These are phyloP conservation scores for Boletus smithii DNA, from an alignment of 1,284 basidiomycete genomes.

Conservation along the genomic window DNA sequence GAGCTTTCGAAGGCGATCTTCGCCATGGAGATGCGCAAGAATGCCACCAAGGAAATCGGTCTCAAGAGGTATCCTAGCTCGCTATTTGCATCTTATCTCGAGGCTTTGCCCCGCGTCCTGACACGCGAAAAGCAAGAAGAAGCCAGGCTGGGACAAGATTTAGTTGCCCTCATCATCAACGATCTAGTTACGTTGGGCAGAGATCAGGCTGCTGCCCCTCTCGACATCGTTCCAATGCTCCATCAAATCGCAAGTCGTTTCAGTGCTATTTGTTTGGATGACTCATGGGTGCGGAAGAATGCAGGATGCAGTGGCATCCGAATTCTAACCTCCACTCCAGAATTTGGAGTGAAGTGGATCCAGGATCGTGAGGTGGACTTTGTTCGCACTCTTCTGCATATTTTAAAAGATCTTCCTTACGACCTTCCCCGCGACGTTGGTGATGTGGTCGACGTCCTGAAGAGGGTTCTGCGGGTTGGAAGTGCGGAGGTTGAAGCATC, in stretches of 20 bases:
- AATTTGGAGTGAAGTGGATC: slow-evolving; percentile 79
- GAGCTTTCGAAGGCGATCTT: slow-evolving; percentile 72
- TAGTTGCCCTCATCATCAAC: slow-evolving; percentile 62
- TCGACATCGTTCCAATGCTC: slow-evolving; percentile 63
- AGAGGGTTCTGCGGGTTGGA: slow-evolving; percentile 73
- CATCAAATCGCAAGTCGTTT: slow-evolving; percentile 80
- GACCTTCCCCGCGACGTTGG: slow-evolving; percentile 85
- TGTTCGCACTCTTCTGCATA: slow-evolving; percentile 87
- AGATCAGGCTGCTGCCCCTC: slow-evolving; percentile 42
- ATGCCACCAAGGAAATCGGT: slow-evolving; percentile 50
- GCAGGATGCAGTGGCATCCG: slow-evolving; percentile 85
- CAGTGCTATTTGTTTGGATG: slow-evolving; percentile 82
- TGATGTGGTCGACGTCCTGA: slow-evolving; percentile 77
- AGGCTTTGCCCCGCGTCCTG: slow-evolving; percentile 70
- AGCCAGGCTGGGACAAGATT: slow-evolving; percentile 53
- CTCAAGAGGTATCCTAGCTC: slow-evolving; percentile 58
- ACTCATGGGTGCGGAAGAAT: slow-evolving; percentile 82
- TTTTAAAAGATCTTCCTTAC: slow-evolving; percentile 93
- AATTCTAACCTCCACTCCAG: slow-evolving; percentile 70
- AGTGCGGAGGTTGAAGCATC: slow-evolving; percentile 50
- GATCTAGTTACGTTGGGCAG: slow-evolving; percentile 62
- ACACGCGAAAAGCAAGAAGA: slow-evolving; percentile 63
- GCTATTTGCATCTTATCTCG: slow-evolving; percentile 70
- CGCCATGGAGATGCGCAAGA: slow-evolving; percentile 58
- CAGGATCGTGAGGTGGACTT: slow-evolving; percentile 89